These are phyloP conservation scores for Pinguiococcus pyrenoidosus DNA, from an alignment of 108 stramenopile species.

Conservation along the genomic window DNA sequence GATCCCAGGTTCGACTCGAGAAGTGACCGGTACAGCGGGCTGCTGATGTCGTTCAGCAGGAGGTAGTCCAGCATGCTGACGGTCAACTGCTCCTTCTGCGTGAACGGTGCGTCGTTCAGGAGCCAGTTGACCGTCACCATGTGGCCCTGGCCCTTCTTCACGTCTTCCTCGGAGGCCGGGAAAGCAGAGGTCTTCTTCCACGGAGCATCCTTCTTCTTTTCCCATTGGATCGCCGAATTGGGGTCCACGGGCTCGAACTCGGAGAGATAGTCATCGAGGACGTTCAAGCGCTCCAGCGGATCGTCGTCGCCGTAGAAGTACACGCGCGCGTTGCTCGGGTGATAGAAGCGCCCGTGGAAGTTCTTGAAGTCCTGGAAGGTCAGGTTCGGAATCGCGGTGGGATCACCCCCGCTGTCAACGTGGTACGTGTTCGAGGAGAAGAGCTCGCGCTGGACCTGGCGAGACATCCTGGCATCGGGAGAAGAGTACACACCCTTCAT, in stretches of 20 bases:
- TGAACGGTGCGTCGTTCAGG: conserved; percentile 68
- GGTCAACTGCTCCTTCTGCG: conserved; percentile 60
- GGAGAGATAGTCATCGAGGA: conserved; percentile 65
- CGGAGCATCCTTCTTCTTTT: no score
- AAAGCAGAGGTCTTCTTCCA: no score
- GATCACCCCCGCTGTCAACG: conserved; percentile 91
- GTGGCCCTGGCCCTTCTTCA: conserved; percentile 14
- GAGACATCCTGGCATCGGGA: conserved; percentile 63
- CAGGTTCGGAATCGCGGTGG: conserved; percentile 75
- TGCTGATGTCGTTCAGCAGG: conserved; percentile 73
- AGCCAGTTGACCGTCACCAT: conserved; percentile 84
- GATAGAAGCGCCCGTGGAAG: conserved; percentile 84
- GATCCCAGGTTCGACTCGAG: no score
- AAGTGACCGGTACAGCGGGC: no score
- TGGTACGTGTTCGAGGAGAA: conserved; percentile 91
- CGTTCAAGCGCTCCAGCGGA: conserved; percentile 60
- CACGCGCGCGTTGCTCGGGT: conserved; percentile 83
- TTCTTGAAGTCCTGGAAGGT: conserved; percentile 79
- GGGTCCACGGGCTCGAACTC: conserved; percentile 49
- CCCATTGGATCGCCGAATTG: conserved; percentile 10
- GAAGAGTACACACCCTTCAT: conserved; percentile 98
- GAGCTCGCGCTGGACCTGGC: conserved; percentile 7
- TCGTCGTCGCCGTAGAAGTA: conserved; percentile 95
- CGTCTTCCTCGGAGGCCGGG: neutral
- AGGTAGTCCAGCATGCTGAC: conserved; percentile 75